Conservation (phyloP, 2,329 filamentous ascomycete species). For the Microascus cirrosus region DNA sequence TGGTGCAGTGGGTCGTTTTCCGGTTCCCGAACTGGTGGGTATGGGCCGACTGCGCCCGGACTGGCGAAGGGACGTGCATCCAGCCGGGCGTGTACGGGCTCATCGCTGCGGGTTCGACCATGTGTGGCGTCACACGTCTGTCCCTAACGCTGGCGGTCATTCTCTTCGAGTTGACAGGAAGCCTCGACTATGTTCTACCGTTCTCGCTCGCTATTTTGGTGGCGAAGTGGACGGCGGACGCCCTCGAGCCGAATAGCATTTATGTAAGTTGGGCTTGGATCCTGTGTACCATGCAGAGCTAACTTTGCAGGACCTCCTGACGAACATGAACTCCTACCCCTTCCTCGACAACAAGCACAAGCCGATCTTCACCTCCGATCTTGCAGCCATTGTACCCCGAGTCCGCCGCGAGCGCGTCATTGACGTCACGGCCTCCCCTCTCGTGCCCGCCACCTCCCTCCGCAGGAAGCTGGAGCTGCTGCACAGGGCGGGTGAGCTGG, state of each 20-base stretch:
- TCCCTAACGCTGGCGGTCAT: constrained; percentile 93
- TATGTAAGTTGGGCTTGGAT: constrained; percentile 45
- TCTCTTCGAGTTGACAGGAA: constrained; percentile 89
- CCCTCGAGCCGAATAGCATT: constrained; percentile 86
- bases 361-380: constrained; percentile 77
- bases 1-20: constrained; percentile 71
- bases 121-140: constrained; percentile 92
- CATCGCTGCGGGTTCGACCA: constrained; percentile 88
- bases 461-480: constrained; percentile 72
- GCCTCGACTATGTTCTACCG: constrained; percentile 85
- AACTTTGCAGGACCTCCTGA: constrained; percentile 61
- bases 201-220: constrained; percentile 88
- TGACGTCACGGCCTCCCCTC: constrained; percentile 73
- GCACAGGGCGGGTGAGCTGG: constrained; percentile 78
- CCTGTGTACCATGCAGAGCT: constrained; percentile 4
- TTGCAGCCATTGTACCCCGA: constrained; percentile 76
- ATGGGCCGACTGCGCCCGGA: constrained; percentile 62
- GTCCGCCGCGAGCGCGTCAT: constrained; percentile 69
- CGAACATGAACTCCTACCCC: constrained; percentile 94
- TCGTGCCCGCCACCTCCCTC: constrained; percentile 66
- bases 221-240: constrained; percentile 97
- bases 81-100: constrained; percentile 95
- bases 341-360: constrained; percentile 96
- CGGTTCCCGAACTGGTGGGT: constrained; percentile 59
- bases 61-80: constrained; percentile 70